phyloP scores from a whole-genome alignment of 108 stramenopile genomes.

The Nannochloropsis oceanica region DNA sequence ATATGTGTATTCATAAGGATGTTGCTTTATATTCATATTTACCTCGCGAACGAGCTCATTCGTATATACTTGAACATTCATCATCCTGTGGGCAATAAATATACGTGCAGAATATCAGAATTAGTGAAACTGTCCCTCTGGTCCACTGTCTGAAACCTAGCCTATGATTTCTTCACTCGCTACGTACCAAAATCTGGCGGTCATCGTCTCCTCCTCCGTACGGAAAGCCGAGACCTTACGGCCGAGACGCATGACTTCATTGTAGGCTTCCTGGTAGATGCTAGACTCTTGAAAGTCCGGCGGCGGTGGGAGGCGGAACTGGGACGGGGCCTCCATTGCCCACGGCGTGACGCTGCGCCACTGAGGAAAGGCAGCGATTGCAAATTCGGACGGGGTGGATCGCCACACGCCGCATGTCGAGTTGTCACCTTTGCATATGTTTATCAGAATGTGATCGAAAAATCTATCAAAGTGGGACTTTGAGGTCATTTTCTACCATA shows the following conservation, averaged over 20 bases:
- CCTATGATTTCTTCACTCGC: no score
- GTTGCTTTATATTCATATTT: no score
- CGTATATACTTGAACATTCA: not conserved
- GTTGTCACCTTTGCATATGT: not conserved
- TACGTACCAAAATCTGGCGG: not conserved
- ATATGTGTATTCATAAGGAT: no score
- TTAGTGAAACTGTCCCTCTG: no score
- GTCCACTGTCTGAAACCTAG: no score
- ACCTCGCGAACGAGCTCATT: no score
- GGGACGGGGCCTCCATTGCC: not conserved
- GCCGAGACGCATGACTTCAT: not conserved
- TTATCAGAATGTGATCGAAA: no score
- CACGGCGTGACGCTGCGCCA: not conserved
- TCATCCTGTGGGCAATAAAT: not conserved
- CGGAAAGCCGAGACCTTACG: not conserved
- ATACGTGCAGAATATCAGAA: not conserved
- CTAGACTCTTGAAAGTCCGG: not conserved
- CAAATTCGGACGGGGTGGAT: not conserved
- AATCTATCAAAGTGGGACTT: no score
- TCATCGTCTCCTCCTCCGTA: not conserved
- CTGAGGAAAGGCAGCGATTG: not conserved
- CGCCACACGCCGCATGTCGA: not conserved
- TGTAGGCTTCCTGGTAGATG: not conserved
- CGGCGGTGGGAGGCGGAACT: not conserved
- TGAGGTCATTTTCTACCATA: no score